phyloP scores from a whole-genome alignment of 495 filamentous ascomycete genomes.

The Penicillium waksmanii region DNA sequence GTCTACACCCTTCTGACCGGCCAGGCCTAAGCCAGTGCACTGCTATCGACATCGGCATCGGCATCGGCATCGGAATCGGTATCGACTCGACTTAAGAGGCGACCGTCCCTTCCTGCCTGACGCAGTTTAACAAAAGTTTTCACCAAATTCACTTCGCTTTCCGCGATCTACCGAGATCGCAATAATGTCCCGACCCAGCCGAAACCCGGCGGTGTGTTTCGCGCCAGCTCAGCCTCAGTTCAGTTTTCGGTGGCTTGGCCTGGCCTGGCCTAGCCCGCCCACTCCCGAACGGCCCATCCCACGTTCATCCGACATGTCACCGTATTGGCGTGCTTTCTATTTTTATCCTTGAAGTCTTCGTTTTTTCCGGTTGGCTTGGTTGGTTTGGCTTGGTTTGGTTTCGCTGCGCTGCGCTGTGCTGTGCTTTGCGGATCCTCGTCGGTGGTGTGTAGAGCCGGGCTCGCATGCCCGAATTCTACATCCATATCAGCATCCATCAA shows the following conservation, averaged over 20 bases:
- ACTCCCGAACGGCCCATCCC: too few species aligned
- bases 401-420: too few species aligned
- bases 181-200: conserved; percentile 10
- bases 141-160: conserved; percentile 8
- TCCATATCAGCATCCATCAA: not conserved
- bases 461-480: conserved; percentile 1
- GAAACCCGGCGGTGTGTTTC: conserved; percentile 11
- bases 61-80: too few species aligned
- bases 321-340: not conserved
- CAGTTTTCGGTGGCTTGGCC: not conserved
- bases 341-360: not conserved
- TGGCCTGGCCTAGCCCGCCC: too few species aligned
- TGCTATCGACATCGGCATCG: not conserved
- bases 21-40: conserved; percentile 41
- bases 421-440: not conserved
- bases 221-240: not conserved
- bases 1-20: conserved; percentile 80
- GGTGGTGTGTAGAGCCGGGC: conserved; percentile 19
- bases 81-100: too few species aligned
- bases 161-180: conserved; percentile 12
- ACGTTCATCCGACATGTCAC: too few species aligned
- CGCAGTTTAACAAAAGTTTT: conserved; percentile 15
- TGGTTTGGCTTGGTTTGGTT: not conserved
- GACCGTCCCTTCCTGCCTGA: too few species aligned
- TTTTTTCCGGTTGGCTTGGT: conserved; percentile 1